Evolutionary conservation across 768 basidiomycete species (phyloP), one percentile per base, ranked within the genome.

Genomic region (Xerocomus brunneocitrinus): DNA sequence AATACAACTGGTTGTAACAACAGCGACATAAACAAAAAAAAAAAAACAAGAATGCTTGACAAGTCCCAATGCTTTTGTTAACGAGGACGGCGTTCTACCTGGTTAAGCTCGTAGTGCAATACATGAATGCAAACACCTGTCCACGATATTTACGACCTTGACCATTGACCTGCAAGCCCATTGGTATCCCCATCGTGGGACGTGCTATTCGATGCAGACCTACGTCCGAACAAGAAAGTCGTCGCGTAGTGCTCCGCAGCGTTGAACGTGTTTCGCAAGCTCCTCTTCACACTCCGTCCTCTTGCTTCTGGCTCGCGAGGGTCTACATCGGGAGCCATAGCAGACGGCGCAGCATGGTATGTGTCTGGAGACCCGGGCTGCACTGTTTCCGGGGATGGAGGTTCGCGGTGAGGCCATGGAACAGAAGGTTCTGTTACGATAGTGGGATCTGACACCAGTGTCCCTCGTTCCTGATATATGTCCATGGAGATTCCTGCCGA

Each of bases 181-280:
- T 54, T 60, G 40, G 51, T 46, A 24, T 57, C 58, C 36, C 56
- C 61, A 49, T 66, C 68, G 30, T 66, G 63, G 36, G 44, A 43
- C 47, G 50, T 44, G 47, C 50, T 47, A 39, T 60, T 68, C 25
- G 68, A 62, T 34, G 66, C 43, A 8, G 72, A 67, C 36, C 68
- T 65, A 28, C 84, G 76, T n/a, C 85, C 84, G 53, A 88, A 87
- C 34, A 86, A 69, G 55, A 87, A 77, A 5, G 81, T 75, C 55
- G 74, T 81, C 5, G 84, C 82, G 62, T 84, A 85, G 50, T 84
- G 81, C 62, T 89, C 87, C 10, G 88, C 87, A 34, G 80, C 83
- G 51, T 76, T 81, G 42, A 89, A 67, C 13, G 86, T 87, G 53
- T 79, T 87, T 46, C 87, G 78, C 47, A 89, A 59, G 58, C 80